Evolutionary conservation across 257 asterid genomes (phyloP), one percentile per base, ranked within the genome.

Genomic region (Nicotiana undulata): DNA sequence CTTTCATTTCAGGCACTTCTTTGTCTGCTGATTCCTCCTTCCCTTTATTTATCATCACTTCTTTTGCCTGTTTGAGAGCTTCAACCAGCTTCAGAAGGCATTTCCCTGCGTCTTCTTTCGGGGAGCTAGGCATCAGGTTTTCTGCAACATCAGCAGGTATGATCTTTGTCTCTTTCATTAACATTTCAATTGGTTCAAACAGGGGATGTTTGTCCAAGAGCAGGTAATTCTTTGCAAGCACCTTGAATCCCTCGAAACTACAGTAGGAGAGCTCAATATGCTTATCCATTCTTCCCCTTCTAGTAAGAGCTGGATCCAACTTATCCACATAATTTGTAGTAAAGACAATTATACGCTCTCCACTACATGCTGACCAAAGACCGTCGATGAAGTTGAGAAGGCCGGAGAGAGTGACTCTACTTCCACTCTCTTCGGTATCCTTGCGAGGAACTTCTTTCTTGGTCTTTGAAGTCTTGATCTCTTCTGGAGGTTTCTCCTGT

Each of bases 231-330:
- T 55, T 83, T 22, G 85, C 85, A 22, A 79, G 85, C 22, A 83
- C 85, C 75, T 78, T 83, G 46, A 83, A 83, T 70, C 85, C 85
- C 80, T 83, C 83, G 55, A 79, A 79, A 24, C 34, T 83, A 58
- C 79, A 80, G 76, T 83, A 83, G 10, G 86, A 83, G 17, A 83
- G 61, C 55, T 83, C 78, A 18, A 83, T 80, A 15, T 83, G 79
- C 80, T 83, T 79, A 65, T 83, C 86, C 86, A 83, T 83, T 79
- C 83, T 52, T 24, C 86, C 86, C 37, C 79, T 59, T 40, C 86
- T 79, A 4, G 83, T 83, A 26, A 83, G 81, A 51, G 78, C 79
- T 8, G 81, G 86, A 51, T 79, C 83, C 52, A 83, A 66, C 65
- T 80, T 82, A 32, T 83, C 79, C 10, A 80, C 74, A 52, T 79